Evolutionary conservation across 2,329 filamentous ascomycete species (phyloP).

Genomic region (Apiospora sp.): DNA sequence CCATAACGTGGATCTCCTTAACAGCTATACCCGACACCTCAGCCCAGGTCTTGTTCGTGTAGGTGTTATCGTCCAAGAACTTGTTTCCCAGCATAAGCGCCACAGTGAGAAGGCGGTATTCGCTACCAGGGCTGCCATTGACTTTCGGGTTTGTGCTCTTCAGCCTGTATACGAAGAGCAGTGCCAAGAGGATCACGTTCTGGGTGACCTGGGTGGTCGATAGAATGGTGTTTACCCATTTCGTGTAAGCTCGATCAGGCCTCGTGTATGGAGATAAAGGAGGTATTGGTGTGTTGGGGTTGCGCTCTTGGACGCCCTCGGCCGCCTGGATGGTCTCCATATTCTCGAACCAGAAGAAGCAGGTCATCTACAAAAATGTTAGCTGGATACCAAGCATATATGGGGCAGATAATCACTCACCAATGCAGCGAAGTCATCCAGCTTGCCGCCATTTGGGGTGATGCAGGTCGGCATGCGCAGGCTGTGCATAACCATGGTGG

Average conservation of each 20-base stretch:
- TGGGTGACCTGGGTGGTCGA: constrained; percentile 96
- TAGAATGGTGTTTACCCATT: constrained; percentile 92
- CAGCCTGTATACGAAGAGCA: constrained; percentile 91
- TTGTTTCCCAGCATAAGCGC: constrained; percentile 98
- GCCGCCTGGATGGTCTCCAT: constrained; percentile 80
- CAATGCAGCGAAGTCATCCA: constrained; percentile 85
- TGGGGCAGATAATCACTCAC: constrained; percentile 51
- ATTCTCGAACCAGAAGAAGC: constrained; percentile 97
- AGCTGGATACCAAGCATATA: constrained; percentile 31
- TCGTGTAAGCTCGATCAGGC: constrained; percentile 82
- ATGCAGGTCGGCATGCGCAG: constrained; percentile 80
- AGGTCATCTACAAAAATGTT: constrained; percentile 74
- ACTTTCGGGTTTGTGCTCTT: constrained; percentile 91
- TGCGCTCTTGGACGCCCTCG: constrained; percentile 62
- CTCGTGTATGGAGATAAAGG: constrained; percentile 74
- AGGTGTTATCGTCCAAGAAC: constrained; percentile 98
- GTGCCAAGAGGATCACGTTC: constrained; percentile 88
- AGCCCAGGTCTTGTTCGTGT: constrained; percentile 99
- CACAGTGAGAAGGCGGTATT: constrained; percentile 90
- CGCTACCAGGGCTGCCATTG: constrained; percentile 90
- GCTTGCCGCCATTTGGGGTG: constrained; percentile 75
- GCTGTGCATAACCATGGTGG: constrained; percentile 62
- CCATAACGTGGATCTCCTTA: constrained; percentile 97
- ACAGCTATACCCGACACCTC: constrained; percentile 96
- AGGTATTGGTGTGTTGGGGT: constrained; percentile 46